Evolutionary conservation across 345 rosid species (phyloP).

Genomic region (Gossypium longicalyx): DNA sequence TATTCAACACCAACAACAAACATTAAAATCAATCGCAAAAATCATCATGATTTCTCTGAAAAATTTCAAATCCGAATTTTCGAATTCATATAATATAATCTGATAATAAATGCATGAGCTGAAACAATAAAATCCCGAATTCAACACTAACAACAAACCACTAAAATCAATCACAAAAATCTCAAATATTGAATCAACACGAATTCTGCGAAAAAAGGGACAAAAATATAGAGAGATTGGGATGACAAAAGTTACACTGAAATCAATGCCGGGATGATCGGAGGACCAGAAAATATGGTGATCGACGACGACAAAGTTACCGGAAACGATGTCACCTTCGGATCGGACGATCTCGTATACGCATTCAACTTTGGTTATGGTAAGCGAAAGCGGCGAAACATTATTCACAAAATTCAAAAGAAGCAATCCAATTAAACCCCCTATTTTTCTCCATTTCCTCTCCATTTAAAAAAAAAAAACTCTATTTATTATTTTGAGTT

Average conservation of each 20-base stretch:
- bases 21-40: too few relatives aligned
- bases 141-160: neutral
- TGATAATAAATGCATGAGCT: too few relatives aligned
- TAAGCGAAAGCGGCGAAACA: constrained; percentile 71
- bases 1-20: neutral
- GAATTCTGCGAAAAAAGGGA: neutral
- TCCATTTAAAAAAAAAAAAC: constrained; percentile 18
- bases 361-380: constrained; percentile 80
- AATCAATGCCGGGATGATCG: constrained; percentile 97
- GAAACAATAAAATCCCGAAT: neutral
- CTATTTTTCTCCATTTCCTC: constrained; percentile 30
- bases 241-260: constrained; percentile 41
- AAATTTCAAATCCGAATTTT: too few relatives aligned
- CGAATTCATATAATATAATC: too few relatives aligned
- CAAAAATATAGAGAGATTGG: neutral
- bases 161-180: neutral
- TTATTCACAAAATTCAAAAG: constrained; percentile 32
- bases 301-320: constrained; percentile 92
- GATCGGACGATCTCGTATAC: constrained; percentile 82
- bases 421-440: constrained; percentile 29
- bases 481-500: too few relatives aligned
- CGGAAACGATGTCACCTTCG: constrained; percentile 83
- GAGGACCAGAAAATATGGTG: constrained; percentile 94
- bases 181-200: neutral
- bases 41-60: too few relatives aligned